phyloP scores from a whole-genome alignment of 2,329 filamentous ascomycete species.

The Fusarium pseudograminearum region DNA sequence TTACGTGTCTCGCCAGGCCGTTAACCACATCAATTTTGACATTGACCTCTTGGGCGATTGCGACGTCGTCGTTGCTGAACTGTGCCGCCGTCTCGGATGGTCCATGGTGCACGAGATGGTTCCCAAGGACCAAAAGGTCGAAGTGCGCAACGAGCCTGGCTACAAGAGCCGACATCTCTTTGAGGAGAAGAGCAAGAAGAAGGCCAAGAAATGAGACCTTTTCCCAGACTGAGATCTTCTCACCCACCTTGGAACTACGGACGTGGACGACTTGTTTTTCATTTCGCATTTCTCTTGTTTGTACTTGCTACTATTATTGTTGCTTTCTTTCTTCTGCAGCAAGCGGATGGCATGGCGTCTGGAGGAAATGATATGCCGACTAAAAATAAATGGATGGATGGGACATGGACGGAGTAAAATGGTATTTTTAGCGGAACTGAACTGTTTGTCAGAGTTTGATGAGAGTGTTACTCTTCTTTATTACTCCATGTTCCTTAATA shows the following conservation, averaged over 20 bases:
- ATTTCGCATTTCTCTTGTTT: conserved; percentile 11
- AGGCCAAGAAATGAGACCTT: conserved; percentile 8
- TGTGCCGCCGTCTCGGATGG: conserved; percentile 87
- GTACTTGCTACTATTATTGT: conserved; percentile 5
- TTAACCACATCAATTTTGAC: conserved; percentile 93
- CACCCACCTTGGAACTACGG: neutral
- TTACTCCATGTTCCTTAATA: neutral
- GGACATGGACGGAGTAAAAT: conserved; percentile 35
- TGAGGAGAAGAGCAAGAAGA: conserved; percentile 39
- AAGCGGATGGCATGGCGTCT: conserved; percentile 43
- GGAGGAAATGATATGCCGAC: conserved; percentile 27
- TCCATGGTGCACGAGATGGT: conserved; percentile 85
- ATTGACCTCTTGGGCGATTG: conserved; percentile 97
- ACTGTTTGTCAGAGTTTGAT: conserved; percentile 8
- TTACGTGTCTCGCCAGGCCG: conserved; percentile 87
- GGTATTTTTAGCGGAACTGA: neutral
- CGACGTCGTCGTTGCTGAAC: conserved; percentile 88
- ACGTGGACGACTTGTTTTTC: neutral
- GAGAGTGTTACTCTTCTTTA: neutral
- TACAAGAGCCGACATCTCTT: conserved; percentile 56
- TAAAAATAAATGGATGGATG: conserved; percentile 29
- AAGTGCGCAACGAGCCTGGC: conserved; percentile 59
- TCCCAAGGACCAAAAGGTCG: conserved; percentile 71
- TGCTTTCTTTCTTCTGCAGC: conserved; percentile 15
- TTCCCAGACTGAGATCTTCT: neutral